Base-by-base conservation (phyloP, 805 yeast genomes). In the Komagataella populi region DNA sequence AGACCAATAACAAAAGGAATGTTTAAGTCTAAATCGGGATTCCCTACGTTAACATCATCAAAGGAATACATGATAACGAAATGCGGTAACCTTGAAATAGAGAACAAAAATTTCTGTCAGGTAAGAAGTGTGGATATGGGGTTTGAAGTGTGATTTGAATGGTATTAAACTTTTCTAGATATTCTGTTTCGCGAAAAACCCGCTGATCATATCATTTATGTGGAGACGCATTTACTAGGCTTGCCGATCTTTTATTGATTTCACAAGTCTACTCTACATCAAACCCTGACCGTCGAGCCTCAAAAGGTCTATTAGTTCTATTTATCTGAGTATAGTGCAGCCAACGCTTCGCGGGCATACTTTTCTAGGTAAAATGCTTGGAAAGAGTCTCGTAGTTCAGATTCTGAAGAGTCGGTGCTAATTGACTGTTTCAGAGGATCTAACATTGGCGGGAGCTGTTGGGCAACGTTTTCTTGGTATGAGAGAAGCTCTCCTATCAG, bases 1-100 rank as follows among this genome's bases (percentile, higher is more conserved):
- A 64, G 56, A 8, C 55, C 53, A 12, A 55, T 53, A 23, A 55
- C 52, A 30, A 55, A 53, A 7, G 55, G 54, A 6, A 55, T 45
- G 44, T 53, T 53, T 46, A 51, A 44, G 45, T 54, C 56, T 20
- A 51, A 54, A 20, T 48, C 30, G n/a, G 53, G 52, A 47, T 53
- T 51, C 16, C 51, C 51, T 14, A 49, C 23, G 45, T 20, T 44
- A 20, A 17, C 46, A 6, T 30, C 39, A 30, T 30, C 39, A 30
- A 30, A 30, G 39, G n/a, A 30, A 30, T 30, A 30, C 39, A 30
- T 30, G 39, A 30, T 30, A 30, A 30, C 39, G 39, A 10, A 14
- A 30, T 30, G 39, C 14, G 39, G 10, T 30, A 4, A 30, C 39
- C 39, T 30, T 30, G 12, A 30, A 14, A 8, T 30, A 14, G 14